Evolutionary conservation across 2,329 filamentous ascomycete genomes (phyloP), one percentile per base, ranked within the genome.

Genomic region (Aspergillus calidoustus): DNA sequence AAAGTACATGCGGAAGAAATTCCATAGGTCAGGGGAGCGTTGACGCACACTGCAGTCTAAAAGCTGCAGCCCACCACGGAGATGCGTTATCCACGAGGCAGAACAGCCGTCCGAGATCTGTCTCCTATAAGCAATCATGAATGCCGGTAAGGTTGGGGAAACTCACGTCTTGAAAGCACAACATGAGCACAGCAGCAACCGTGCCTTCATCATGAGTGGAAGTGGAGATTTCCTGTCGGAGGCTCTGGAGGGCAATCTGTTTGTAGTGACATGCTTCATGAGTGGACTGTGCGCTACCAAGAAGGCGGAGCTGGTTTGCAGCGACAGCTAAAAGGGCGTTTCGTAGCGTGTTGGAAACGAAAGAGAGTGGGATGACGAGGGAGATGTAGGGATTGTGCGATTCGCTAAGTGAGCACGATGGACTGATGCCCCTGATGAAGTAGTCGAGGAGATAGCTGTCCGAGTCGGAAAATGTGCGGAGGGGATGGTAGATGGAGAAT

Each of bases 111-210:
- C 72, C 1, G 72, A 71, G 34, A 76, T 75, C 69, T 72, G 15
- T 50, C 44, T 8, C 1, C 2, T 28, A 43, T 11, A 13, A 31
- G 47, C 15, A 31, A 17, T 17, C 23, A 49, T 43, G 3, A 17
- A 6, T 6, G 41, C 2, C 4, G 2, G 7, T 28, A 22, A 9
- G 5, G n/a, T 22, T 4, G 15, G n/a, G n/a, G 38, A 4, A 11
- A 19, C 63, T 25, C 63, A 69, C 69, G 65, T 75, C 73, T 51
- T 72, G 69, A 57, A 75, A 76, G 60, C 73, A 76, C 22, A 76
- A 65, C 73, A 76, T 76, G 34, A 76, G 53, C 22, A 75, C 66
- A 1, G 72, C 69, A 15, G 73, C 72, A 9, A 75, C 63, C 4
- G 66, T 63, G 1, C 64, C 69, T 64, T 70, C 69, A 52, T 65